Evolutionary conservation across 139 green algal species (phyloP), one percentile per base, ranked within the genome.

Genomic region (Picochlorum sp.): DNA sequence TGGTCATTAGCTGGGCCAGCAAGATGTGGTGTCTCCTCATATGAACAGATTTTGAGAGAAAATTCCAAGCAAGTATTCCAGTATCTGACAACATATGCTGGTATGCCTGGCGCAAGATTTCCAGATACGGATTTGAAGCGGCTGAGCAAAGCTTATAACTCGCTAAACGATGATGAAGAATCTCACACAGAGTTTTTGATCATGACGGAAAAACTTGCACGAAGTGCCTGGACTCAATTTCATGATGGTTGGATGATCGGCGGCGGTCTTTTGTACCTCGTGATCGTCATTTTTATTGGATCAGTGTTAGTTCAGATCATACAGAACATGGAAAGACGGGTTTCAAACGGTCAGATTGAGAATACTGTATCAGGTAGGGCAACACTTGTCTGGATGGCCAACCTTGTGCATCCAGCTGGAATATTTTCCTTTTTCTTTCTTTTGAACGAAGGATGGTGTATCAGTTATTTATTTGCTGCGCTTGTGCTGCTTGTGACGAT

Each of bases 181-280:
- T 37, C 23, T 30, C 23, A 30, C 47, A 54, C n/a, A 21, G 47
- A 54, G 47, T 54, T 54, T 21, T 67, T 94, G 57, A 57, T 65
- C 13, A 66, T 45, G 3, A 82, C 80, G 3, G 79, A 71, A 4
- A 58, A 57, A 1, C 61, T 94, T 38, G 87, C 85, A 0, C 67
- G 82, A 16, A 37, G 62, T 5, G 81, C 88, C 63, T 95, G 88
- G 80, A 89, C 85, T 1, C 78, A 87, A 30, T 93, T 92, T 60
- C 24, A 77, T 16, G 34, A 78, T 28, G 21, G 28, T 0, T 45
- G 65, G 18, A 90, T 94, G 55, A 60, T 56, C 8, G 54, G 60
- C 1, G 87, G 86, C n/a, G 64, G 85, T 23, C 44, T 60, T 87
- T 11, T 41, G 8, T 52, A 60, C 82, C 21, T 62, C 76, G 18